Base-by-base conservation (phyloP, 108 stramenopile species). In the Seminavis robusta region DNA sequence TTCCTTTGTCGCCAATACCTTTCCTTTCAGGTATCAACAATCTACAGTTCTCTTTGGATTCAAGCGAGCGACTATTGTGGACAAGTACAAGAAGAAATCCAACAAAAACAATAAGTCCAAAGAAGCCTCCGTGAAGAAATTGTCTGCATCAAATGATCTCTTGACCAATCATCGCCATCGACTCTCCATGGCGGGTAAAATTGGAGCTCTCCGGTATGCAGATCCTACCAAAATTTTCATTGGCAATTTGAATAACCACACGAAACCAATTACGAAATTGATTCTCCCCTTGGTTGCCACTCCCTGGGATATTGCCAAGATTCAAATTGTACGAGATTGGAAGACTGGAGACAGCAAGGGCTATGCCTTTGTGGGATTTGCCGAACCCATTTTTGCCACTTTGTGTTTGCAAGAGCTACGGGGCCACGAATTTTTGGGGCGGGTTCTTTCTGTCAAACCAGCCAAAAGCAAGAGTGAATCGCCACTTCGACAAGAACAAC, bases 201-300 rank as follows among this genome's bases (percentile, higher is more conserved):
- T 54, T 4, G 94, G 94, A 2, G 74, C 83, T 9, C 87, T 75
- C 48, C 67, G 70, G 33, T 94, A 76, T 76, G 48, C 74, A n/a
- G 73, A 78, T 51, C 77, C 77, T 11, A 67, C 56, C 67, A 81
- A 89, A 52, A 60, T 85, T 51, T 89, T 85, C 65, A 89, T 95
- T 0, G 94, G 94, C 19, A 95, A 92, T 57, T 74, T 95, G 16
- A 79, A 88, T 15, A 89, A 88, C 86, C 23, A 91, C 89, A 19
- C 86, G 20, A 31, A 20, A 56, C 26, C 41, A 67, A 11, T 28
- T 74, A 29, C 62, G 55, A 6, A 19, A 11, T 33, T 49, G 19
- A 34, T 61, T 16, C 26, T 42, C 0, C 5, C 38, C 41, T 23
- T 63, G n/a, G 15, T 59, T 59, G 57, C 43, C 37, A 11, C 52